Percentiles rank a stretch among this genome's conserved stretches.
These are phyloP conservation scores for Apiotrichum sp. DNA, from an alignment of 1,284 basidiomycete genomes.

Conservation along the genomic window DNA sequence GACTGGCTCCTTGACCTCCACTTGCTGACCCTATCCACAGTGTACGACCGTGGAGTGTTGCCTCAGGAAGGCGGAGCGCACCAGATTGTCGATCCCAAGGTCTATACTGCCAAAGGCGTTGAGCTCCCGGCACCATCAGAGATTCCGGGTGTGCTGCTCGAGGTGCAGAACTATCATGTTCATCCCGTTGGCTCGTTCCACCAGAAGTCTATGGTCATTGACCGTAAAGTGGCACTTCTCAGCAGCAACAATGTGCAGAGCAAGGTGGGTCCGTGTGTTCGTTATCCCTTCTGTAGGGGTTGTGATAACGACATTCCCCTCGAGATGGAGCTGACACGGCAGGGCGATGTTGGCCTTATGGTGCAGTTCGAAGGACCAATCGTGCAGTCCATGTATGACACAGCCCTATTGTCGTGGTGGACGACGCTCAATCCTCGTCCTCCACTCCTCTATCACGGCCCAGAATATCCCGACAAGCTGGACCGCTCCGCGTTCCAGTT, in stretches of 20 bases:
- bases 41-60: constrained; percentile 30
- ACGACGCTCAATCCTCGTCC: constrained; percentile 55
- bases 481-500: constrained; percentile 14
- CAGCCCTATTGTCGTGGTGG: constrained; percentile 60
- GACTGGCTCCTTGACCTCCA: constrained; percentile 1
- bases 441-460: constrained; percentile 47
- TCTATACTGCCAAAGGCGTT: constrained; percentile 1
- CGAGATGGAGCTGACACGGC: background rate
- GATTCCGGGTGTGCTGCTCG: constrained; percentile 14
- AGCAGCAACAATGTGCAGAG: constrained; percentile 60
- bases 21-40: constrained; percentile 1
- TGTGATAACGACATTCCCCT: background rate
- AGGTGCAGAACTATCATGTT: constrained; percentile 35
- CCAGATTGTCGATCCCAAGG: constrained; percentile 6
- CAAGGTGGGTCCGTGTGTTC: background rate
- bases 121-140: constrained; percentile 15
- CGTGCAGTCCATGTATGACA: constrained; percentile 65
- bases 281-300: background rate
- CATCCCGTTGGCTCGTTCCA: constrained; percentile 54
- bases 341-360: constrained; percentile 59
- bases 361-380: constrained; percentile 60
- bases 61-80: constrained; percentile 8
- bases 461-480: constrained; percentile 4
- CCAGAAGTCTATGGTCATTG: constrained; percentile 65
- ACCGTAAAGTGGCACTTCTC: constrained; percentile 58